Conservation (phyloP, 1,284 basidiomycete species). For the Stereum hirsutum region DNA sequence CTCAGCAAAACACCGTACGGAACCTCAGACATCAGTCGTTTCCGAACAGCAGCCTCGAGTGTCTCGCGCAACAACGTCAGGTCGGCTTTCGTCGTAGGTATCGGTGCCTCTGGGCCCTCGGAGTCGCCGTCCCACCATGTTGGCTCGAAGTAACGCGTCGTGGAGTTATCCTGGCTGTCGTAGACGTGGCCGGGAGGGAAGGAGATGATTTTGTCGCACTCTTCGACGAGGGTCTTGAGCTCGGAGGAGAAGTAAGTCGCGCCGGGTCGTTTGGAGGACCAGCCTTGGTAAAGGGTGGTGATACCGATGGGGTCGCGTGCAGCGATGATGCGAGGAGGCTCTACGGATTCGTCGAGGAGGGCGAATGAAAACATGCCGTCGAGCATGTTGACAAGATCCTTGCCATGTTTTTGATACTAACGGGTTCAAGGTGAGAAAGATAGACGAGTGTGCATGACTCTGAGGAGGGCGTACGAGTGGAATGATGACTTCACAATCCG, state of each 20-base stretch:
- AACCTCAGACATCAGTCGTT: conserved; percentile 97
- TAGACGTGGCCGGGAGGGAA: conserved; percentile 98
- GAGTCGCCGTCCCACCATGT: conserved; percentile 79
- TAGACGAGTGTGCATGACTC: neutral
- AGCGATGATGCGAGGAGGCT: conserved; percentile 87
- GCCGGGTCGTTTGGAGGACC: conserved; percentile 79
- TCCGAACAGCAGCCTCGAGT: conserved; percentile 89
- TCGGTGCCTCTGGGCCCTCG: conserved; percentile 40
- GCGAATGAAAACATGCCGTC: conserved; percentile 99
- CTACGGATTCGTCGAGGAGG: conserved; percentile 86
- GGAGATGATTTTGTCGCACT: conserved; percentile 91
- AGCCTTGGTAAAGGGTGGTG: conserved; percentile 97
- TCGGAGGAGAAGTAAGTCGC: conserved; percentile 93
- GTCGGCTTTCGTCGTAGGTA: conserved; percentile 65
- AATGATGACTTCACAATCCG: conserved; percentile 97
- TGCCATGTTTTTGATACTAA: conserved; percentile 82
- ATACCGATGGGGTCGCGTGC: conserved; percentile 98
- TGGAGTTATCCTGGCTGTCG: conserved; percentile 73
- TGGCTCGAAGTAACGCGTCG: conserved; percentile 79
- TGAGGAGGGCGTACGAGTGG: conserved; percentile 55
- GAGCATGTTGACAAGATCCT: conserved; percentile 69
- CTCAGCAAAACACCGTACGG: conserved; percentile 96
- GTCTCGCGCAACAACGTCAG: conserved; percentile 69
- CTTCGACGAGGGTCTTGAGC: conserved; percentile 87
- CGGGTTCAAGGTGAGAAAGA: conserved; percentile 1